phyloP scores from a whole-genome alignment of 805 yeast genomes.

The Hagleromyces aurorensis region DNA sequence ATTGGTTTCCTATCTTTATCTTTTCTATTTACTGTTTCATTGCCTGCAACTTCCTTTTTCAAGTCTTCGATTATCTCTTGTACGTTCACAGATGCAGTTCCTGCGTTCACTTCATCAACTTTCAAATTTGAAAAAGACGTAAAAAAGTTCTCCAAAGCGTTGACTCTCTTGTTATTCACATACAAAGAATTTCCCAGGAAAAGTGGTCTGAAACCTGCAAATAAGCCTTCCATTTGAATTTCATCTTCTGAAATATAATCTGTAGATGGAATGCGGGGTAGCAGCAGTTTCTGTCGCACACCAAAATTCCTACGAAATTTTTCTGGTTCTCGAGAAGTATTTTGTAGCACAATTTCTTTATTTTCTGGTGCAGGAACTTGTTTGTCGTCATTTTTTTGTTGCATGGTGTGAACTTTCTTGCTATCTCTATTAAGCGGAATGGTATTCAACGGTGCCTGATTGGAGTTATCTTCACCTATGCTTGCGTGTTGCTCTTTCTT shows the following conservation, averaged over 20 bases:
- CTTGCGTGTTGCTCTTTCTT: too few relatives aligned
- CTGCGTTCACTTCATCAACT: slow-evolving; percentile 6
- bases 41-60: slow-evolving; percentile 10
- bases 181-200: slow-evolving; percentile 33
- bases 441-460: too few relatives aligned
- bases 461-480: too few relatives aligned
- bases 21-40: slow-evolving; percentile 4
- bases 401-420: too few relatives aligned
- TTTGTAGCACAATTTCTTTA: too few relatives aligned
- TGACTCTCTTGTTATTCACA: slow-evolving; percentile 4
- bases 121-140: slow-evolving; percentile 17
- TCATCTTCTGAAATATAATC: slow-evolving; percentile 23
- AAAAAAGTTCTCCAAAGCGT: slow-evolving; percentile 15
- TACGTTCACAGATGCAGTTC: slow-evolving; percentile 10
- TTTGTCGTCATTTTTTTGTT: too few relatives aligned
- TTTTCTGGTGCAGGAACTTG: too few relatives aligned
- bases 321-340: too few relatives aligned
- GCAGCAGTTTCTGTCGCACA: slow-evolving; percentile 10
- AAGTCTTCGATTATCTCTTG: slow-evolving; percentile 17
- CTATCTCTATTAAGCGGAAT: too few relatives aligned
- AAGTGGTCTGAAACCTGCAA: slow-evolving; percentile 41
- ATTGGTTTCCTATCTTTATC: slow-evolving; percentile 19
- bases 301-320: too few relatives aligned
- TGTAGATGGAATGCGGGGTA: slow-evolving; percentile 27
- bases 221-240: slow-evolving; percentile 34